Evolutionary conservation across 768 basidiomycete genomes (phyloP).

Genomic region (Lactifluus pinguis): DNA sequence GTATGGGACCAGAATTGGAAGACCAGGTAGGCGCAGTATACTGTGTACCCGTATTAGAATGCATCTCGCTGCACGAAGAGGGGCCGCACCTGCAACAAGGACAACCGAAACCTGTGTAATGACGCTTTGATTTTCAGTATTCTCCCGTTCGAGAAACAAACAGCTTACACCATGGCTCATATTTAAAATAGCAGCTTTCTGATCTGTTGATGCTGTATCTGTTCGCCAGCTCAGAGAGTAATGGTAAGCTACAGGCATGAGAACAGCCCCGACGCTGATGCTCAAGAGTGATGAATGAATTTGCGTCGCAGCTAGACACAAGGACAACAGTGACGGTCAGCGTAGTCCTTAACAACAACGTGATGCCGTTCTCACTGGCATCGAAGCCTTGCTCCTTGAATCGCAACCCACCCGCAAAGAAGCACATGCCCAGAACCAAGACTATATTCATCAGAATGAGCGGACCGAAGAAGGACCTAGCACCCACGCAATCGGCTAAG

Average conservation of each 20-base stretch:
- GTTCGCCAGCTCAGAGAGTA: conserved; percentile 39
- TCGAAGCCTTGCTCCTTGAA: conserved; percentile 78
- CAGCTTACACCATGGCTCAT: conserved; percentile 69
- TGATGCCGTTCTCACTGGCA: conserved; percentile 37
- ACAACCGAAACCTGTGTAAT: conserved; percentile 56
- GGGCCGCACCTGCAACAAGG: conserved; percentile 52
- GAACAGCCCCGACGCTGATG: conserved; percentile 70
- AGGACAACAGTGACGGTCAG: background rate
- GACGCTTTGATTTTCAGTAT: background rate
- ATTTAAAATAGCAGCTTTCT: conserved; percentile 44
- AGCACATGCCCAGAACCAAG: conserved; percentile 77
- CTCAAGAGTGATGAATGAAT: conserved; percentile 66
- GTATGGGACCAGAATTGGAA: conserved; percentile 79
- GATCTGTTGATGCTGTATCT: conserved; percentile 20
- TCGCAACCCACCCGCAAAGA: conserved; percentile 70
- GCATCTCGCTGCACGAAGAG: background rate
- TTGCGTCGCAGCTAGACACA: conserved; percentile 51
- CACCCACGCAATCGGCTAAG: conserved; percentile 60
- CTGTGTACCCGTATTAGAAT: conserved; percentile 28
- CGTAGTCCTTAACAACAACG: background rate
- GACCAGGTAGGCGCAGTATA: conserved; percentile 64
- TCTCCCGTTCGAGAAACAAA: background rate
- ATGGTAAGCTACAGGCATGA: conserved; percentile 71
- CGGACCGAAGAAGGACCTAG: conserved; percentile 1
- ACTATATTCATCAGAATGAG: conserved; percentile 34